These are phyloP conservation scores for Penstemon davidsonii DNA, from an alignment of 257 asterid species.

Conservation along the genomic window DNA sequence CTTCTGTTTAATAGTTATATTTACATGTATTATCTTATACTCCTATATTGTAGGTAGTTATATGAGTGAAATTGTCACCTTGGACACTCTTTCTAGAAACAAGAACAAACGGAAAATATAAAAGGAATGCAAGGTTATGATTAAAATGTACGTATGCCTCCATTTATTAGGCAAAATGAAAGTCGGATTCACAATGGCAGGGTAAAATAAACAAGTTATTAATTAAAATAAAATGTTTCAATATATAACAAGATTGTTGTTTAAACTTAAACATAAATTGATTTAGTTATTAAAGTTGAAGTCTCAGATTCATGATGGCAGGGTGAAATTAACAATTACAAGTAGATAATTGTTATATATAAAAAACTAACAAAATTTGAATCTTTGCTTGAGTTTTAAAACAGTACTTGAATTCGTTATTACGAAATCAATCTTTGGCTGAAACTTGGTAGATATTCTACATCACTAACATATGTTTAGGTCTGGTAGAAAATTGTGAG, in stretches of 20 bases:
- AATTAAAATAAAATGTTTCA: background rate
- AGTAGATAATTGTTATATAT: background rate
- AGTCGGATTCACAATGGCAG: background rate
- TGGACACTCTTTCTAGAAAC: background rate
- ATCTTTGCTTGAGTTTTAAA: background rate
- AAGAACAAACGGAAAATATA: background rate
- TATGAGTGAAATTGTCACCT: background rate
- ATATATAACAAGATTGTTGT: background rate
- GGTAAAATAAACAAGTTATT: background rate
- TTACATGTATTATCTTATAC: background rate
- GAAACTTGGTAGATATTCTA: background rate
- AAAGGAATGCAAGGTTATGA: background rate
- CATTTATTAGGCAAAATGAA: conserved; percentile 7
- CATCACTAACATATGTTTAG: background rate
- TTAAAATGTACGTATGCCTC: conserved; percentile 2
- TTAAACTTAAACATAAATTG: background rate
- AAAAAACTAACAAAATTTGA: background rate
- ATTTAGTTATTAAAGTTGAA: no score
- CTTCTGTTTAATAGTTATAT: background rate
- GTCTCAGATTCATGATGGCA: background rate
- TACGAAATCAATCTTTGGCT: background rate
- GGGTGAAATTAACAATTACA: no score
- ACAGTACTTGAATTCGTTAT: background rate
- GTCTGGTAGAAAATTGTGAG: background rate
- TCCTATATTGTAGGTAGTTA: background rate